Conservation (phyloP, 2,329 filamentous ascomycete species). For the Fonsecaea nubica region DNA sequence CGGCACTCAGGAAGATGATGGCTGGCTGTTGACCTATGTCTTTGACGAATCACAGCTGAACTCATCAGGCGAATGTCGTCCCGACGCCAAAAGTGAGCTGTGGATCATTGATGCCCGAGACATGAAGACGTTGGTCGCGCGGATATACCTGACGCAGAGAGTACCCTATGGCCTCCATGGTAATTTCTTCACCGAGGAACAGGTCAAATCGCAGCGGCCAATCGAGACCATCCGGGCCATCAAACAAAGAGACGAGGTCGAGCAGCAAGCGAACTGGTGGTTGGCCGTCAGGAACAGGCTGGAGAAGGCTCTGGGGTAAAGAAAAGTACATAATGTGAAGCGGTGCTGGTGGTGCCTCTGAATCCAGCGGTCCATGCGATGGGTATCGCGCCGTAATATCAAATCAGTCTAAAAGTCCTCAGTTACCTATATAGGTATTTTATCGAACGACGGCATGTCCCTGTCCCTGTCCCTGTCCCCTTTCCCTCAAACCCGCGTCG, state of each 20-base stretch:
- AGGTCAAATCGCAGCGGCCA: conserved; percentile 58
- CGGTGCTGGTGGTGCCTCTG: background rate
- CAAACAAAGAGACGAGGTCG: conserved; percentile 18
- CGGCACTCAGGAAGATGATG: conserved; percentile 64
- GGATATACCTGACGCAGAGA: conserved; percentile 66
- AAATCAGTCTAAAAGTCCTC: too few species aligned
- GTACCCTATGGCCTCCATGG: conserved; percentile 75
- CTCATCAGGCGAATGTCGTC: conserved; percentile 53
- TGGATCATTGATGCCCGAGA: conserved; percentile 71
- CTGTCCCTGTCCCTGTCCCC: too few species aligned
- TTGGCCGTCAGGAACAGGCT: conserved; percentile 14
- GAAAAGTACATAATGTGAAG: background rate
- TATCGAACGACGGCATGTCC: background rate
- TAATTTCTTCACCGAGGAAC: conserved; percentile 63
- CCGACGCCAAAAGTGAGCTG: conserved; percentile 63
- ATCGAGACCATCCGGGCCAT: conserved; percentile 44
- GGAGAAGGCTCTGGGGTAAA: conserved; percentile 14
- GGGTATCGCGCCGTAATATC: background rate
- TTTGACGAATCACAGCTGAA: conserved; percentile 72
- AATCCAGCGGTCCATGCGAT: background rate
- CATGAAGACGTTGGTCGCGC: conserved; percentile 67
- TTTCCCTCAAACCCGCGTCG: too few species aligned
- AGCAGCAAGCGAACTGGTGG: conserved; percentile 17
- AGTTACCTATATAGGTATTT: background rate
- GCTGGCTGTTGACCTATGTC: conserved; percentile 71